Base-by-base conservation (phyloP, 2,329 filamentous ascomycete species). In the Biscogniauxia marginata region DNA sequence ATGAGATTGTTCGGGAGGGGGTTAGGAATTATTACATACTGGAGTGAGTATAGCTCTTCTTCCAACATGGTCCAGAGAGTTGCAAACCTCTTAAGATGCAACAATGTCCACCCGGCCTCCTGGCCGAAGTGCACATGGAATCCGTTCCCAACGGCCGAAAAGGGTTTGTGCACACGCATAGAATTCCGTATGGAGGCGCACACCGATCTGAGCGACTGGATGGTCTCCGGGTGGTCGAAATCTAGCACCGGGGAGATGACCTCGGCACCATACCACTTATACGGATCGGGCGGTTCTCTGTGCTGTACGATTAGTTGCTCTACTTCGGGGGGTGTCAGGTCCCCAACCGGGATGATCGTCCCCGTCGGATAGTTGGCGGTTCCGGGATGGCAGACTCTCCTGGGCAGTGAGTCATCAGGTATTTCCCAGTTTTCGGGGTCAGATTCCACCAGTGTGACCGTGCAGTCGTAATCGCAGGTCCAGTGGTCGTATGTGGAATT, bases 51-150 rank as follows among this genome's bases (percentile, higher is more conserved):
- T 7, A 66, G 21, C 1, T 1, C 22, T 3, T 54, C 21, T n/a
- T 67, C 65, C 0, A 65, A 0, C 2, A 65, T 1, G 6, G 60
- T 3, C 60, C 59, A 67, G 2, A 66, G 44, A 2, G 61, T 64
- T 6, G 57, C 46, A 21, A 68, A 61, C 49, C 61, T 65, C 51
- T 68, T 68, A 18, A 68, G 52, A 20, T 62, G 54, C 6, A 63
- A 39, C 11, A 68, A 43, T 2, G 50, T 62, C 56, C 58, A 68
- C 6, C 63, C 63, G 0, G 19, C 47, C 45, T 63, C 57, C 23
- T 64, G 59, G 3, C 65, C 65, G 11, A 66, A 50, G 18, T 68
- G 63, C 5, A 68, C 21, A 18, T 68, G 65, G 1, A 67, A 21
- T 1, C 64, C 65, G 1, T 22, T 46, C 0, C 6, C 3, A 2